These are phyloP conservation scores for Psilocybe azurescens DNA, from an alignment of 768 basidiomycete species.

Conservation along the genomic window DNA sequence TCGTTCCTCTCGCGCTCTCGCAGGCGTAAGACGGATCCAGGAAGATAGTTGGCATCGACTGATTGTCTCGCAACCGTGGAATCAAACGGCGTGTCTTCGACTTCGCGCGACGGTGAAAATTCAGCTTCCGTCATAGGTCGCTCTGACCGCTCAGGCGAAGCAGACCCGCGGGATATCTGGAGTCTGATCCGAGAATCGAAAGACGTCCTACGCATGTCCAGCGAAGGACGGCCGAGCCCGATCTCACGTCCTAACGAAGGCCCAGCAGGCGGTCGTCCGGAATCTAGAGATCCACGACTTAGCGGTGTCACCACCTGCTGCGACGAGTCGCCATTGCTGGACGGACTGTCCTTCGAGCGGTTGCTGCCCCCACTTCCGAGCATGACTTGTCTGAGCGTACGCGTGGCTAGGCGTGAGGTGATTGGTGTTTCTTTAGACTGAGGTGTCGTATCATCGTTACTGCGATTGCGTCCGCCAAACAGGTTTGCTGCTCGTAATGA, in stretches of 20 bases:
- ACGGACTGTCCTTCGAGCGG: background rate
- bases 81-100: slow-evolving; percentile 11
- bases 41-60: slow-evolving; percentile 21
- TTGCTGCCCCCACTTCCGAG: slow-evolving; percentile 15
- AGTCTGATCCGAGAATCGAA: slow-evolving; percentile 23
- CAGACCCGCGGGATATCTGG: slow-evolving; percentile 2
- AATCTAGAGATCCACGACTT: slow-evolving; percentile 28
- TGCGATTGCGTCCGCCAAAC: slow-evolving; percentile 1
- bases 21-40: slow-evolving; percentile 22
- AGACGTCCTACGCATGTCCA: slow-evolving; percentile 27
- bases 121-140: slow-evolving; percentile 14
- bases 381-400: slow-evolving; percentile 30
- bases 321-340: slow-evolving; percentile 3
- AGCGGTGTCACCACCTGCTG: background rate
- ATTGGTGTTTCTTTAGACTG: slow-evolving; percentile 1
- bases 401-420: slow-evolving; percentile 10
- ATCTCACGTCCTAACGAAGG: slow-evolving; percentile 20
- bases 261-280: slow-evolving; percentile 18
- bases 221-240: slow-evolving; percentile 29
- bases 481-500: slow-evolving; percentile 6
- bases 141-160: slow-evolving; percentile 4
- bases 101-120: slow-evolving; percentile 21
- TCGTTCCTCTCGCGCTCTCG: slow-evolving; percentile 21
- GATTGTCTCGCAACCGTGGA: slow-evolving; percentile 21
- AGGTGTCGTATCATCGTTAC: slow-evolving; percentile 1